Percentiles rank a stretch among this genome's conserved stretches.
These are phyloP conservation scores for Aspergillus unguis DNA, from an alignment of 2,329 filamentous ascomycete species.

Conservation along the genomic window DNA sequence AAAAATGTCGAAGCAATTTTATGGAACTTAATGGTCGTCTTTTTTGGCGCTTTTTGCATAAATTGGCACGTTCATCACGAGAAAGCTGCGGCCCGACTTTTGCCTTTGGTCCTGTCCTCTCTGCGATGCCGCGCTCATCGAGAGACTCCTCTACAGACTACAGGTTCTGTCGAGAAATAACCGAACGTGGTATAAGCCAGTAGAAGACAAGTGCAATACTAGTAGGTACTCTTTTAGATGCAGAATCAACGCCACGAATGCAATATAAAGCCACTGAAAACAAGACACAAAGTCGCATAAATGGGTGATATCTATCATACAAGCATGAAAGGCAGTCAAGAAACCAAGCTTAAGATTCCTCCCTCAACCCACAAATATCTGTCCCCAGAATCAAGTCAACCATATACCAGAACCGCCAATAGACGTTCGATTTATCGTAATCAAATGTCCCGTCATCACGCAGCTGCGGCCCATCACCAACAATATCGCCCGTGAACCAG, in stretches of 20 bases:
- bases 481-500: conserved; percentile 63
- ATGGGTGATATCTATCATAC: conserved; percentile 11
- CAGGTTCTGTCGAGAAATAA: too few relatives aligned
- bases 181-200: too few relatives aligned
- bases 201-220: too few relatives aligned
- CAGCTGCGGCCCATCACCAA: conserved; percentile 45
- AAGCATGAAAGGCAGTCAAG: conserved; percentile 1
- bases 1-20: not conserved
- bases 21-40: not conserved
- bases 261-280: not conserved
- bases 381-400: conserved; percentile 57
- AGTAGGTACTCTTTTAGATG: too few relatives aligned
- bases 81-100: too few relatives aligned
- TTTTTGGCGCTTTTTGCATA: too few relatives aligned
- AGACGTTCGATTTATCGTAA: conserved; percentile 60
- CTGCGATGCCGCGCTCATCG: too few relatives aligned
- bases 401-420: conserved; percentile 60
- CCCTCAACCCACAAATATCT: conserved; percentile 59
- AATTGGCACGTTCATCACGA: too few relatives aligned
- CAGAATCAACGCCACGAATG: not conserved
- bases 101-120: too few relatives aligned
- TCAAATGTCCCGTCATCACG: conserved; percentile 59
- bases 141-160: too few relatives aligned
- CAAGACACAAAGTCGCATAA: conserved; percentile 3
- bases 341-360: conserved; percentile 39